phyloP scores from a whole-genome alignment of 495 filamentous ascomycete species.

The Aspergillus taichungensis region DNA sequence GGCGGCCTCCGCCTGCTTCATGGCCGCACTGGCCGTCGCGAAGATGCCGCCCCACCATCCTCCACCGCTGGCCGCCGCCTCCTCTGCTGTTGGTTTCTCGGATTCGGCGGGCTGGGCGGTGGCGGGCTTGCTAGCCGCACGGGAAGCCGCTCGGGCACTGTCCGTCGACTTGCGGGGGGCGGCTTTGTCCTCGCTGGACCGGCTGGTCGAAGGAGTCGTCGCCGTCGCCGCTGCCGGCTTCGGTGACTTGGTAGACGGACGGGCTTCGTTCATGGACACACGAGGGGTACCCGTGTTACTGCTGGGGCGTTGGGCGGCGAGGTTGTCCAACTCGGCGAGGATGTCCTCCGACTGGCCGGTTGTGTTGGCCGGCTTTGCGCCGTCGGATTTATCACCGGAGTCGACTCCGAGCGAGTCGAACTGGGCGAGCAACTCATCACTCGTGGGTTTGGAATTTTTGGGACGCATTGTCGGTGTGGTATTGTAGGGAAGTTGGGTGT shows the following conservation, averaged over 20 bases:
- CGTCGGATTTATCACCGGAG: constrained; percentile 17
- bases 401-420: constrained; percentile 65
- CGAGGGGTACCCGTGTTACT: constrained; percentile 80
- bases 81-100: constrained; percentile 19
- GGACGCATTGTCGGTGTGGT: constrained; percentile 28
- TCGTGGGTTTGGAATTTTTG: constrained; percentile 50
- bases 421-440: constrained; percentile 75
- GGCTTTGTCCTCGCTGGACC: constrained; percentile 53
- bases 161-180: constrained; percentile 63
- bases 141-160: constrained; percentile 54
- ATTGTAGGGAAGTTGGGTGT: background rate
- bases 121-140: constrained; percentile 42
- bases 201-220: constrained; percentile 46
- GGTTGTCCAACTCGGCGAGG: constrained; percentile 77
- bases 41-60: constrained; percentile 92
- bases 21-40: constrained; percentile 59
- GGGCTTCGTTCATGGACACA: constrained; percentile 47
- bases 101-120: constrained; percentile 28
- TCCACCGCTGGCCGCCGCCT: constrained; percentile 44
- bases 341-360: constrained; percentile 52
- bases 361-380: constrained; percentile 36
- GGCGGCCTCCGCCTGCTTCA: constrained; percentile 88
- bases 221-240: constrained; percentile 49
- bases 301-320: constrained; percentile 55
- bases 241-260: constrained; percentile 42